Percentiles rank a stretch among this genome's conserved stretches.
Evolutionary conservation across 495 filamentous ascomycete species (phyloP).

Genomic region (Pyronema domesticum): DNA sequence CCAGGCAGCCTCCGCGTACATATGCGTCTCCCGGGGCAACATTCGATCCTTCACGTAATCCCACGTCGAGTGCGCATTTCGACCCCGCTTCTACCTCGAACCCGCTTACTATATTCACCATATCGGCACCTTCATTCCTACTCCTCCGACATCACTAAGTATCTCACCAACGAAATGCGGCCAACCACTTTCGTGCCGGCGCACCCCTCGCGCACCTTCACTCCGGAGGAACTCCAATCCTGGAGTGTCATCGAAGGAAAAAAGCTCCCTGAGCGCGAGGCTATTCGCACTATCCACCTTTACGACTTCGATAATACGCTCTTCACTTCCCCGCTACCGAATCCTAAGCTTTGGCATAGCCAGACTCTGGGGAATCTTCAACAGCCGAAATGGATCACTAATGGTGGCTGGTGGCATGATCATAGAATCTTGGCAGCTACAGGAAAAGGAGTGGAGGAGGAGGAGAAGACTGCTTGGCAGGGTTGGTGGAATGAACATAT

Average conservation of each 20-base stretch:
- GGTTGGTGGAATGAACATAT: constrained; percentile 98
- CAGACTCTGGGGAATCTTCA: constrained; percentile 58
- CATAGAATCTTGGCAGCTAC: constrained; percentile 66
- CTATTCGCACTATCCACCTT: constrained; percentile 65
- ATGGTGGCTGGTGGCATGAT: constrained; percentile 98
- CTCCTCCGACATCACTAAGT: no score
- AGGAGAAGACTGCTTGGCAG: constrained; percentile 70
- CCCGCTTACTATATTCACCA: no score
- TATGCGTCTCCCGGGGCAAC: no score
- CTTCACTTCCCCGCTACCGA: constrained; percentile 78
- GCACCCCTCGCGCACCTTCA: background rate
- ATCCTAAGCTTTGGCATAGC: constrained; percentile 69
- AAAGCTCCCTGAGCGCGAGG: constrained; percentile 7
- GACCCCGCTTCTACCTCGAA: no score
- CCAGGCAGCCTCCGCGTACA: no score
- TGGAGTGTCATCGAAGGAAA: constrained; percentile 8
- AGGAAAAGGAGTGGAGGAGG: constrained; percentile 63
- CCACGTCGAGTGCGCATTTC: no score
- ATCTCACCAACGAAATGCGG: no score
- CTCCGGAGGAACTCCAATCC: background rate
- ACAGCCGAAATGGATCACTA: constrained; percentile 53
- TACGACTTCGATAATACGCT: constrained; percentile 99
- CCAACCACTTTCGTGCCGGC: background rate
- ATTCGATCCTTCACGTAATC: no score
- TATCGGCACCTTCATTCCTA: no score